Percentiles rank a stretch among this genome's conserved stretches.
Evolutionary conservation across 805 yeast species (phyloP).

Genomic region (Peterozyma toletana): DNA sequence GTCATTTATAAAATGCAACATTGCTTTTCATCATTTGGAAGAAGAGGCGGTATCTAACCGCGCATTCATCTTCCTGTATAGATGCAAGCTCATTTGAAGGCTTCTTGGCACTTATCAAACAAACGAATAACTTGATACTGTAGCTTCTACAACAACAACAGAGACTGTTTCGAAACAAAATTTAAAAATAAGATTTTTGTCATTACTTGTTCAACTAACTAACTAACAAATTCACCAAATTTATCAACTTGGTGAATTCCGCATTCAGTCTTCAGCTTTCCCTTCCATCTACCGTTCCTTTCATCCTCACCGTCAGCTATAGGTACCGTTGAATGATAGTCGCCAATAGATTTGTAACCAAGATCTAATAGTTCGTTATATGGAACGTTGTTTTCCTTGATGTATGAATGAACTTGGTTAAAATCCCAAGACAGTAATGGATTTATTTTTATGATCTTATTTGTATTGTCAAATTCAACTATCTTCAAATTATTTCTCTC

Average conservation of each 20-base stretch:
- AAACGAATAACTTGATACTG: no score
- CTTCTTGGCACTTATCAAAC: no score
- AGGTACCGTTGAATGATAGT: conserved; percentile 90
- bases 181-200: no score
- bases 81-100: no score
- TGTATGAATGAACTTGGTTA: conserved; percentile 59
- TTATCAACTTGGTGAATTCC: conserved; percentile 84
- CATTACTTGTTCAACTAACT: no score
- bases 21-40: no score
- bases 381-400: conserved; percentile 69
- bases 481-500: conserved; percentile 65
- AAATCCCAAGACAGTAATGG: conserved; percentile 85
- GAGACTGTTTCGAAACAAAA: no score
- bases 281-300: conserved; percentile 96
- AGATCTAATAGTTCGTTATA: conserved; percentile 76
- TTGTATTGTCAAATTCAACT: conserved; percentile 64
- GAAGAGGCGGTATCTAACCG: no score
- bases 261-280: conserved; percentile 86
- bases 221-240: conserved; percentile 51
- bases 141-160: no score
- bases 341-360: conserved; percentile 91
- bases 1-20: no score
- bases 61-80: no score
- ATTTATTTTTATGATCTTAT: conserved; percentile 77
- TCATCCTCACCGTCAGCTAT: conserved; percentile 91